Base-by-base conservation (phyloP, 2,329 filamentous ascomycete genomes). In the Aureobasidium uvarum region DNA sequence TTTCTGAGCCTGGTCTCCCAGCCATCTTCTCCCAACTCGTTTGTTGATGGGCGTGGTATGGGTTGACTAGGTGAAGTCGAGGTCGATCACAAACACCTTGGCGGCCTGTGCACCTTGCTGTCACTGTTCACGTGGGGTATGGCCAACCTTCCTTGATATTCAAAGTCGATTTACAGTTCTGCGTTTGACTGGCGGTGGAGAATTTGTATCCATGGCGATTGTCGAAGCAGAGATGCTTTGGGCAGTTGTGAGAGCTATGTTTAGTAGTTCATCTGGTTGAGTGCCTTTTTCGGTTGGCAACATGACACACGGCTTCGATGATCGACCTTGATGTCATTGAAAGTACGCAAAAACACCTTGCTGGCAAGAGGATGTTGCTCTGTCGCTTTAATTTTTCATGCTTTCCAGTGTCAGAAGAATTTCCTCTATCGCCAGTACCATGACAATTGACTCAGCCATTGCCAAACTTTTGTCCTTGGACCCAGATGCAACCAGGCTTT, bases 401-500 rank as follows among this genome's bases (percentile, higher is more conserved):
- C 41, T 56, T 7, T 31, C 20, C 3, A 23, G 2, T 46, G 20
- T 18, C 8, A 51, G 51, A 64, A 48, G 31, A 41, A 11, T 56
- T 1, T 58, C 23, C 33, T 2, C 31, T 23, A 18, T 46, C 13
- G 20, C 51, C 20, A 58, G 18, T 2, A 51, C 8, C 60, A 81
- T 81, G 79, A 81, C 77, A 62, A 79, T 90, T 46, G 89, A 92
- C 73, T 74, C 84, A 1, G 86, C 86, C 31, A 85, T 92, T 45
- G 73, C 85, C 18, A 74, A 83, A 64, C 85, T 88, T 10, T 81
- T 92, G 3, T 77, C 78, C 6, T 81, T 92, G 6, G 82, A 89
- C 65, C 76, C 83, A 0, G 76, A 77, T 18, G 77, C 75, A 28
- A 83, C 86, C 36, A 83, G 78, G 50, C 83, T 91, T 14, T 78